These are phyloP conservation scores for Eucalyptus pauciflora DNA, from an alignment of 345 rosid genomes.

Conservation along the genomic window DNA sequence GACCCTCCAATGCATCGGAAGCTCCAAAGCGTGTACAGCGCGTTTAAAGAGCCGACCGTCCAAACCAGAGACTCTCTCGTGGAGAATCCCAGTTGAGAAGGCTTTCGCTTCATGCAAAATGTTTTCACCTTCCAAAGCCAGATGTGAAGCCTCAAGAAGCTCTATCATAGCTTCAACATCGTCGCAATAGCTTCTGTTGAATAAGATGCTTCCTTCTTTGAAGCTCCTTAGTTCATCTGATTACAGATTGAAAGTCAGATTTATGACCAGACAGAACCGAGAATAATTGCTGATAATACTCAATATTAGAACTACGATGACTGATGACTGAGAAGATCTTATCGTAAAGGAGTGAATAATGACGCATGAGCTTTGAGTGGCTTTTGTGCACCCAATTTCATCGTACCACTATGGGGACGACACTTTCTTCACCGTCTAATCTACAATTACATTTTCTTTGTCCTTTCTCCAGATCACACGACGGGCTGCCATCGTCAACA, in stretches of 20 bases:
- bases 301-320: not conserved
- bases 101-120: slow-evolving; percentile 8
- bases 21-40: slow-evolving; percentile 15
- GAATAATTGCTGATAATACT: not conserved
- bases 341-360: not conserved
- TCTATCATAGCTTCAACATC: slow-evolving; percentile 18
- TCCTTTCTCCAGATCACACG: not conserved
- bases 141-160: slow-evolving; percentile 35
- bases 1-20: slow-evolving; percentile 28
- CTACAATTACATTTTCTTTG: not conserved
- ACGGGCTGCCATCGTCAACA: too few species aligned
- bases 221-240: slow-evolving; percentile 21
- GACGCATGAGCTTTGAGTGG: not conserved
- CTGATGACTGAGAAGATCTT: not conserved
- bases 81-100: slow-evolving; percentile 2
- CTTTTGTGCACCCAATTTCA: not conserved
- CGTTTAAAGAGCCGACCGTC: not conserved
- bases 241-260: not conserved
- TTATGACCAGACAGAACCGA: not conserved
- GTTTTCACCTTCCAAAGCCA: slow-evolving; percentile 18
- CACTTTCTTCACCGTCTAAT: not conserved
- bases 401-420: too few species aligned
- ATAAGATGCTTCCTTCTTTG: slow-evolving; percentile 5
- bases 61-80: not conserved
- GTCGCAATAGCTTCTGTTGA: not conserved